phyloP scores from a whole-genome alignment of 2,329 filamentous ascomycete species.

The Monilinia fructicola region DNA sequence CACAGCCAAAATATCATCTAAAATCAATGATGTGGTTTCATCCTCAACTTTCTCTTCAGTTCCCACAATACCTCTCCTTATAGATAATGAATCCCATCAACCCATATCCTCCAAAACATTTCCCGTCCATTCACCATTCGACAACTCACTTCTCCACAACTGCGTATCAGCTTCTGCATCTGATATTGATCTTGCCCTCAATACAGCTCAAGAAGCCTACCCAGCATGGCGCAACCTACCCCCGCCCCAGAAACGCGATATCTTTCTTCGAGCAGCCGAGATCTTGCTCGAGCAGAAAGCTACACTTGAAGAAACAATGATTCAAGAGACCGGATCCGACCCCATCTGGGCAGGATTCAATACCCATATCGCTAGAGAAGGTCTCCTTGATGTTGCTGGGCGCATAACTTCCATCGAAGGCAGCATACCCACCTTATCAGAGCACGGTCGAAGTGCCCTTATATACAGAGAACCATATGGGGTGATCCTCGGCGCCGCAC shows the following conservation, averaged over 20 bases:
- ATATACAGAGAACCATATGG: constrained; percentile 75
- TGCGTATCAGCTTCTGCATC: constrained; percentile 57
- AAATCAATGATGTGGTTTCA: background rate
- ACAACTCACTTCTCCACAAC: constrained; percentile 52
- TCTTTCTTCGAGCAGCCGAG: constrained; percentile 68
- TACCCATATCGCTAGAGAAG: constrained; percentile 41
- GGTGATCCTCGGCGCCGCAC: constrained; percentile 75
- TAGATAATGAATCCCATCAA: constrained; percentile 47
- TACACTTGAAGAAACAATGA: constrained; percentile 62
- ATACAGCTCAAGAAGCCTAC: constrained; percentile 64
- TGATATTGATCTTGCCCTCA: constrained; percentile 54
- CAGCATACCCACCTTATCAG: constrained; percentile 41
- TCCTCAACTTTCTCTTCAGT: constrained; percentile 4
- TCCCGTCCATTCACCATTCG: constrained; percentile 56
- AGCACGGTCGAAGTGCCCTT: constrained; percentile 58
- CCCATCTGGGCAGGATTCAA: constrained; percentile 45
- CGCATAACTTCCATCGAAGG: constrained; percentile 43
- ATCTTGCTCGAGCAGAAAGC: constrained; percentile 52
- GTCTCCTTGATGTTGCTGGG: constrained; percentile 48
- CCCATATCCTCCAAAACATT: constrained; percentile 48
- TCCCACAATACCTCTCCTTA: constrained; percentile 45
- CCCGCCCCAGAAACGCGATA: constrained; percentile 60
- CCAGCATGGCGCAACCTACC: constrained; percentile 66
- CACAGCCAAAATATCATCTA: background rate
- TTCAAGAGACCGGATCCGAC: constrained; percentile 50